Evolutionary conservation across 1,284 basidiomycete genomes (phyloP), one percentile per base, ranked within the genome.

Genomic region (Ustilago crameri): DNA sequence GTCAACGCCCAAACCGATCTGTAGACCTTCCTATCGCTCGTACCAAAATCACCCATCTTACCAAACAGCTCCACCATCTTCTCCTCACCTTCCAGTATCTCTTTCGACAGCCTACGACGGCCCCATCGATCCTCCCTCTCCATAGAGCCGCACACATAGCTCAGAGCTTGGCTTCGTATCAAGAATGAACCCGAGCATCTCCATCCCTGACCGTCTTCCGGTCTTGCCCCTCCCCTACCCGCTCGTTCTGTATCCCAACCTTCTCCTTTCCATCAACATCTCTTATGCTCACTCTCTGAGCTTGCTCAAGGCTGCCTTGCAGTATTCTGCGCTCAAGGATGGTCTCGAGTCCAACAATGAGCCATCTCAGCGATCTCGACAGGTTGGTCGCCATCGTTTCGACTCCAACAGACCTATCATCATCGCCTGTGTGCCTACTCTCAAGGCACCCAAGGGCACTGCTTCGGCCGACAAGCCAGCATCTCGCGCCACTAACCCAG

Each of bases 291-390:
- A 81, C 51, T 76, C 79, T 10, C 68, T 83, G 38, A 68, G 65
- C 42, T 71, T 83, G n/a, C 75, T 83, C 75, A 79, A 80, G 57
- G 76, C 81, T 14, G 79, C 79, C 12, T 54, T 81, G n/a, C 64
- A 75, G 44, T 74, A 61, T 51, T 74, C 71, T n/a, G 47, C 62
- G 20, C 55, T 62, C 48, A 58, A 60, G 46, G 48, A 63, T 24
- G 56, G 41, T 41, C 42, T 61, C 52, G 57, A 53, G 37, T 63
- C 70, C 32, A 65, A 64, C 50, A 65, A 70, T 41, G 59, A 66
- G 12, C 30, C 56, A 23, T 38, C 32, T n/a, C 32, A 38, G 9
- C 51, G 30, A 14, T 32, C 70, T 20, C 69, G 59, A 12, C 68
- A 53, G 35, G 0, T 24, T 8, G 48, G 59, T 34, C 45, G 53